Conservation (phyloP, 768 basidiomycete species). For the Mycena maculata region DNA sequence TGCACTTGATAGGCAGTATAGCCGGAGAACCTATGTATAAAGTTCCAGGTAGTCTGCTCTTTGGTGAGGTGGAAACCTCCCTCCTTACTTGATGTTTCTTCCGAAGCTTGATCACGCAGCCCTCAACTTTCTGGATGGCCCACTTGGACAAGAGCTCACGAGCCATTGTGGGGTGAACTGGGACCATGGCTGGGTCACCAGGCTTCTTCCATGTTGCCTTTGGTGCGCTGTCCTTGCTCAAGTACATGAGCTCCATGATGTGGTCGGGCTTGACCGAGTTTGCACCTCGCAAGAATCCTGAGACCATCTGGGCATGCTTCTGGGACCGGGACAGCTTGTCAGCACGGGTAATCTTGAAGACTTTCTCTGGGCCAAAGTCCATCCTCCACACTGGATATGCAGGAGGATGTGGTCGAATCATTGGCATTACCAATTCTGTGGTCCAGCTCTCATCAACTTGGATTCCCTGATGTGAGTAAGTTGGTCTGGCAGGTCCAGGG, state of each 20-base stretch:
- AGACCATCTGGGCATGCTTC: background rate
- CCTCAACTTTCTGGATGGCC: slow-evolving; percentile 17
- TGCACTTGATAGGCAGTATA: background rate
- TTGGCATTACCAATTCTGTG: too few species aligned
- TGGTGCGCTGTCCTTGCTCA: background rate
- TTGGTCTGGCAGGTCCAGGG: too few species aligned
- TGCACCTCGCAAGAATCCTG: background rate
- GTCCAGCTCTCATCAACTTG: too few species aligned
- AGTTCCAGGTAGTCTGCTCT: slow-evolving; percentile 7
- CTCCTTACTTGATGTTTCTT: background rate
- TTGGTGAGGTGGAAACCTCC: slow-evolving; percentile 4
- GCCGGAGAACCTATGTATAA: slow-evolving; percentile 11
- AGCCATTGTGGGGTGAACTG: background rate
- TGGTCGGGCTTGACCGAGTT: background rate
- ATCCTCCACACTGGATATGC: slow-evolving; percentile 1
- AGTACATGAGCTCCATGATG: slow-evolving; percentile 16
- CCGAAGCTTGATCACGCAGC: background rate
- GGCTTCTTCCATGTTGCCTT: background rate
- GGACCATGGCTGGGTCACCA: background rate
- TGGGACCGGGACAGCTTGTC: background rate
- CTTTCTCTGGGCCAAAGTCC: background rate
- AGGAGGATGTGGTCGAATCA: slow-evolving; percentile 14
- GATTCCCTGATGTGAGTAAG: too few species aligned
- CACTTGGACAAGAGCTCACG: slow-evolving; percentile 12
- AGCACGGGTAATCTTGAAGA: background rate